Evolutionary conservation across 345 rosid genomes (phyloP).

Genomic region (Cochlearia excelsa): DNA sequence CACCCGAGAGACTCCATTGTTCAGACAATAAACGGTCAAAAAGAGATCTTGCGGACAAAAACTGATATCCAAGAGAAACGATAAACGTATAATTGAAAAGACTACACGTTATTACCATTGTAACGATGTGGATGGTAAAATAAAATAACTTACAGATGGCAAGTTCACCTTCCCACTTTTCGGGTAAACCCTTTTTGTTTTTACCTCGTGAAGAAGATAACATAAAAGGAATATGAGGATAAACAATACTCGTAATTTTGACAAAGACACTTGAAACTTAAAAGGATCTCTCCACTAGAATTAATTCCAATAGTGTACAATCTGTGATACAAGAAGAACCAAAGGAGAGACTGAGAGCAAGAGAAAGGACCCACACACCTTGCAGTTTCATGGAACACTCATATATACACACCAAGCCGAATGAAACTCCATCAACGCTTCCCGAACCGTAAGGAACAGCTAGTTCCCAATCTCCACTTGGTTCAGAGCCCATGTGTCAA

Average conservation of each 20-base stretch:
- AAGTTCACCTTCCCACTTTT: constrained; percentile 18
- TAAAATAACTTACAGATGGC: constrained; percentile 30
- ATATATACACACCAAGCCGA: constrained; percentile 23
- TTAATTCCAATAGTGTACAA: constrained; percentile 3
- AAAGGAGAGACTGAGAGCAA: neutral
- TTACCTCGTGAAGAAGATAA: constrained; percentile 36
- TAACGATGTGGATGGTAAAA: neutral
- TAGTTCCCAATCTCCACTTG: constrained; percentile 7
- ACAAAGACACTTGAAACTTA: constrained; percentile 6
- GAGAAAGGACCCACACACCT: constrained; percentile 29
- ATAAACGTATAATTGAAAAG: too few species aligned
- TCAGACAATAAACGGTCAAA: too few species aligned
- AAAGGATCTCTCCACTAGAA: constrained; percentile 5
- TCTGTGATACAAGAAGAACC: constrained; percentile 4
- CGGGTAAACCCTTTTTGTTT: constrained; percentile 20
- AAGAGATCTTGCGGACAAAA: too few species aligned
- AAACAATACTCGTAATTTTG: neutral
- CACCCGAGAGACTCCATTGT: too few species aligned
- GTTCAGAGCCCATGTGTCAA: constrained; percentile 18
- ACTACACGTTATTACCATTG: too few species aligned
- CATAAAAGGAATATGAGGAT: constrained; percentile 30
- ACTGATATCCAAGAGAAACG: too few species aligned
- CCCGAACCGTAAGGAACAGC: constrained; percentile 4
- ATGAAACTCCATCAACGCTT: constrained; percentile 7
- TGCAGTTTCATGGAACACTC: constrained; percentile 24